phyloP scores from a whole-genome alignment of 345 rosid species.

The Salix viminalis region DNA sequence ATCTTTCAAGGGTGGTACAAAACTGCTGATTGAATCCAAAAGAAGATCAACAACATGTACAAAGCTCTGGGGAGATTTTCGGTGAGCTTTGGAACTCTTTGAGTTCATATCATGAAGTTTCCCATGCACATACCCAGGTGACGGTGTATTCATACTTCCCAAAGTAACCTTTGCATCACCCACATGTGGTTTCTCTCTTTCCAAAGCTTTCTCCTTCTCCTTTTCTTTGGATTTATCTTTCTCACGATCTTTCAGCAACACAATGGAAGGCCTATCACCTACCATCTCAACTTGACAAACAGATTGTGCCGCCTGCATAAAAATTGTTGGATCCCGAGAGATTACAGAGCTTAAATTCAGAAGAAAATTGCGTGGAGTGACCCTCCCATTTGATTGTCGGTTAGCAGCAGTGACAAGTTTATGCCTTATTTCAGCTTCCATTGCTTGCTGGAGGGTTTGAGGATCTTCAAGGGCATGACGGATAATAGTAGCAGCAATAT shows the following conservation, averaged over 20 bases:
- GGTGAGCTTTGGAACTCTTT: slow-evolving; percentile 65
- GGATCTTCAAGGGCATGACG: slow-evolving; percentile 95
- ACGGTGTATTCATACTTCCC: slow-evolving; percentile 30
- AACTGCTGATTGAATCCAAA: slow-evolving; percentile 59
- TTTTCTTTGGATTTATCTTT: slow-evolving; percentile 68
- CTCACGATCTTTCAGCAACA: slow-evolving; percentile 83
- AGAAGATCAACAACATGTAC: slow-evolving; percentile 79
- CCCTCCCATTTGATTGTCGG: slow-evolving; percentile 78
- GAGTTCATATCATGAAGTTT: slow-evolving; percentile 49
- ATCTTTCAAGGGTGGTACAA: slow-evolving; percentile 61
- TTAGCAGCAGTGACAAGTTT: slow-evolving; percentile 70
- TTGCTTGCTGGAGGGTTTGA: slow-evolving; percentile 91
- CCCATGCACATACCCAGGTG: slow-evolving; percentile 44
- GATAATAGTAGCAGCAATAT: slow-evolving; percentile 69
- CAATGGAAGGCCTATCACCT: slow-evolving; percentile 85
- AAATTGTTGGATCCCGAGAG: slow-evolving; percentile 74
- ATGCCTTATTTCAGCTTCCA: slow-evolving; percentile 94
- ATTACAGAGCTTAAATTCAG: slow-evolving; percentile 66
- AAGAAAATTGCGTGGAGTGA: slow-evolving; percentile 75
- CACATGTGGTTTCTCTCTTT: slow-evolving; percentile 51
- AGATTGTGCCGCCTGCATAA: slow-evolving; percentile 73
- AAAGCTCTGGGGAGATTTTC: slow-evolving; percentile 81
- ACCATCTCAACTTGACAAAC: slow-evolving; percentile 94
- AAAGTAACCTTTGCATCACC: slow-evolving; percentile 59
- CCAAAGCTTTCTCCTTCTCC: slow-evolving; percentile 59